Evolutionary conservation across 495 filamentous ascomycete genomes (phyloP).

Genomic region (Halenospora varia): DNA sequence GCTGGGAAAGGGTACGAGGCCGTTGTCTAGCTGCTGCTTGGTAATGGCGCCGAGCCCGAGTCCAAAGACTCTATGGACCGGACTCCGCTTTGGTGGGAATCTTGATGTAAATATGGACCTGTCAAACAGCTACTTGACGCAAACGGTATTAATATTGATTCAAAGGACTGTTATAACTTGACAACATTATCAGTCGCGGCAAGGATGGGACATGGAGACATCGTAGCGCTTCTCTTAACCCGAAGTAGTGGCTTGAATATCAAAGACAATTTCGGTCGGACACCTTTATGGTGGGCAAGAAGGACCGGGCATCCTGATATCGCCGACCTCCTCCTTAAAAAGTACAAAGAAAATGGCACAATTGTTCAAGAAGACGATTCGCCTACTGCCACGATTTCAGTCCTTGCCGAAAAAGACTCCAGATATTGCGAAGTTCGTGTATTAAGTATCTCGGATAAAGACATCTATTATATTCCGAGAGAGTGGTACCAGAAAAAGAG

Average conservation of each 20-base stretch:
- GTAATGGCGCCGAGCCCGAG: no score
- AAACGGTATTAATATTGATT: not conserved
- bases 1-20: not conserved
- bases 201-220: slow-evolving; percentile 7
- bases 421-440: slow-evolving; percentile 13
- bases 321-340: slow-evolving; percentile 8
- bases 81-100: no score
- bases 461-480: no score
- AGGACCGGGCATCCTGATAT: slow-evolving; percentile 2
- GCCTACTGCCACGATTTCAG: slow-evolving; percentile 3
- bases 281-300: slow-evolving; percentile 16
- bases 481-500: no score
- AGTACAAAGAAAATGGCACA: slow-evolving; percentile 13
- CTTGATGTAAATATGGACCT: no score
- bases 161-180: slow-evolving; percentile 12
- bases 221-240: slow-evolving; percentile 6
- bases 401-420: not conserved
- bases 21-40: not conserved
- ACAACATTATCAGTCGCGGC: slow-evolving; percentile 13
- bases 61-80: no score
- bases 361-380: slow-evolving; percentile 1
- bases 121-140: not conserved
- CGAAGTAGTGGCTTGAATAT: slow-evolving; percentile 3
- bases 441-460: slow-evolving; percentile 3
- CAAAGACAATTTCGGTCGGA: slow-evolving; percentile 9